Evolutionary conservation across 768 basidiomycete genomes (phyloP).

Genomic region (Phaeolepiota aurea): DNA sequence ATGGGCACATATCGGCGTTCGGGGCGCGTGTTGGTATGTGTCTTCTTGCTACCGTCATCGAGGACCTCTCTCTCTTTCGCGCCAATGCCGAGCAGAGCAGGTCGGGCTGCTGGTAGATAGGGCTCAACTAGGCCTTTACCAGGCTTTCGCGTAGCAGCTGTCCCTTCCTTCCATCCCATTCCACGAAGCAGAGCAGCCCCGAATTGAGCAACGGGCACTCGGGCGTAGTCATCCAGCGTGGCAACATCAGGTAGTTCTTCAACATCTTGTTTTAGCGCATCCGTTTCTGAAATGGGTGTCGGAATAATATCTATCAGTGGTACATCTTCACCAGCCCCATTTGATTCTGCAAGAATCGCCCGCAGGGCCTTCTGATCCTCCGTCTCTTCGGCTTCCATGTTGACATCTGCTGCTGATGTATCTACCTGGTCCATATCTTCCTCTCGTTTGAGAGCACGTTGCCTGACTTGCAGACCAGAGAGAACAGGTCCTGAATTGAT

Average conservation of each 20-base stretch:
- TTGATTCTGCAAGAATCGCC: slow-evolving; percentile 59
- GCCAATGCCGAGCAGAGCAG: slow-evolving; percentile 86
- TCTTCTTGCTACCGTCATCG: slow-evolving; percentile 60
- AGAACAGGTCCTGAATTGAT: slow-evolving; percentile 74
- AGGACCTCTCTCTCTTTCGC: slow-evolving; percentile 79
- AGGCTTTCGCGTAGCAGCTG: slow-evolving; percentile 56
- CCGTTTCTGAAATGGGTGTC: slow-evolving; percentile 61
- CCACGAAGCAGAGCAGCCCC: slow-evolving; percentile 89
- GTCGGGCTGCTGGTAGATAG: slow-evolving; percentile 75
- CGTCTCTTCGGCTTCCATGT: slow-evolving; percentile 35
- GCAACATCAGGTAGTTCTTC: slow-evolving; percentile 69
- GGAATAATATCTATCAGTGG: slow-evolving; percentile 58
- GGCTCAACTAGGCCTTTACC: slow-evolving; percentile 63
- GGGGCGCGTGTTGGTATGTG: slow-evolving; percentile 35
- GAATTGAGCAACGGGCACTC: slow-evolving; percentile 88
- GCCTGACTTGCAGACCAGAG: slow-evolving; percentile 55
- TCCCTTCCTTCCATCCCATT: slow-evolving; percentile 93
- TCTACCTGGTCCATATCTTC: slow-evolving; percentile 17
- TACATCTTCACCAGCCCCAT: slow-evolving; percentile 29
- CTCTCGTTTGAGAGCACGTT: slow-evolving; percentile 21
- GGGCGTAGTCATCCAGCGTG: slow-evolving; percentile 78
- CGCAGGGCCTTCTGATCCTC: slow-evolving; percentile 79
- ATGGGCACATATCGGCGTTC: slow-evolving; percentile 84
- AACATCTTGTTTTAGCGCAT: slow-evolving; percentile 81
- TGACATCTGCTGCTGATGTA: slow-evolving; percentile 15